These are phyloP conservation scores for Diaporthe aspalathi DNA, from an alignment of 2,329 filamentous ascomycete species.

Conservation along the genomic window DNA sequence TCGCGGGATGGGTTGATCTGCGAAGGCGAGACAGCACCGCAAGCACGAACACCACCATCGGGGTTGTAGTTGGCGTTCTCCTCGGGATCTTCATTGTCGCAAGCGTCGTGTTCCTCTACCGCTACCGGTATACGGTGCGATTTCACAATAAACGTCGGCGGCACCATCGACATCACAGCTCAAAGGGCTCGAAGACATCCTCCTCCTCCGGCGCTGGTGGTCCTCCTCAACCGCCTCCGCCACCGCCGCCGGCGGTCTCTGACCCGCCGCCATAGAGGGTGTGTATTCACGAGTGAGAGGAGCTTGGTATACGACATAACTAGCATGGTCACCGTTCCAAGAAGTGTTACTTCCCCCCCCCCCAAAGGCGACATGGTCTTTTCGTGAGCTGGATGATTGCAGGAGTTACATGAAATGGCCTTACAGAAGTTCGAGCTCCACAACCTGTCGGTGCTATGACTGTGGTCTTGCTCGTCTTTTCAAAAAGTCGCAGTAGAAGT, in stretches of 20 bases:
- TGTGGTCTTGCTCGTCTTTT: neutral
- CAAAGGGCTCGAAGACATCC: constrained; percentile 14
- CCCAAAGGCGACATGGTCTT: neutral
- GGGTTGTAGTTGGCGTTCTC: constrained; percentile 21
- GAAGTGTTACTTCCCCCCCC: too few species aligned
- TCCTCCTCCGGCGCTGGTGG: constrained; percentile 4
- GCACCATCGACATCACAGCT: constrained; percentile 12
- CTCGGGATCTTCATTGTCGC: constrained; percentile 17
- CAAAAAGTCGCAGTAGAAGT: neutral
- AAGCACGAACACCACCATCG: constrained; percentile 28
- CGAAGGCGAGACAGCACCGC: neutral
- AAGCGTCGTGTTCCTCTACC: constrained; percentile 26
- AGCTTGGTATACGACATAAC: neutral
- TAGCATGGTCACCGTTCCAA: neutral
- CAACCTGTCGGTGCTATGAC: neutral
- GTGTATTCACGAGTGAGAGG: neutral
- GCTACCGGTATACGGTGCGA: constrained; percentile 27
- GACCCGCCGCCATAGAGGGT: neutral
- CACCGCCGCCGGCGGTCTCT: neutral
- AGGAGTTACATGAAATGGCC: neutral
- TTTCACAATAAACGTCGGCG: constrained; percentile 9
- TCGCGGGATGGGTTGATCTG: neutral
- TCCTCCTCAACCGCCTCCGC: neutral
- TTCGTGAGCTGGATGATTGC: neutral
- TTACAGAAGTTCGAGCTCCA: neutral